Evolutionary conservation across 345 rosid genomes (phyloP).

Genomic region (Conringia planisiliqua): DNA sequence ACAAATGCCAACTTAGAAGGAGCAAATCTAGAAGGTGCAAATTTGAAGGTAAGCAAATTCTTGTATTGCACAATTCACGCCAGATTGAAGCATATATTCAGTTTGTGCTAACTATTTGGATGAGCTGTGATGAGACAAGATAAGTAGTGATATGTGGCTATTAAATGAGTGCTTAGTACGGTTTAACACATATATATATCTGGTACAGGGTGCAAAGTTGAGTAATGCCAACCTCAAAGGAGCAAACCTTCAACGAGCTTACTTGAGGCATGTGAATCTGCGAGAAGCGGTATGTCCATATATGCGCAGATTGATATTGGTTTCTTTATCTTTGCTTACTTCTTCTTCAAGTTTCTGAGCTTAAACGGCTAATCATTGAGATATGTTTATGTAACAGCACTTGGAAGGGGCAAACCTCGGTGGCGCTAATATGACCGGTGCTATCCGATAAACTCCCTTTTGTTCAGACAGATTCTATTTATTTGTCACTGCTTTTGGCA

Average conservation of each 20-base stretch:
- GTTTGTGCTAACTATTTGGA: not conserved
- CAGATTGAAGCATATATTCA: not conserved
- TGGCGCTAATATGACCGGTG: constrained; percentile 80
- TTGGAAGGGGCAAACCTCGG: constrained; percentile 89
- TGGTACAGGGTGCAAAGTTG: constrained; percentile 80
- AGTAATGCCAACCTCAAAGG: constrained; percentile 78
- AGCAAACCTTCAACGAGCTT: constrained; percentile 93
- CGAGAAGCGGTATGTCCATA: constrained; percentile 64
- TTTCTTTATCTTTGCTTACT: not conserved
- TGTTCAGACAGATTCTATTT: constrained; percentile 5
- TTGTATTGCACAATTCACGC: not conserved
- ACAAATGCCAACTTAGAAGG: constrained; percentile 95
- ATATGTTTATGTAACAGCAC: constrained; percentile 43
- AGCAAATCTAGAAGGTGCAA: constrained; percentile 93
- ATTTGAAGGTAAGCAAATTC: constrained; percentile 63
- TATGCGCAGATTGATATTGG: not conserved
- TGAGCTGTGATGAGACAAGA: not conserved
- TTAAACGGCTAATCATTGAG: not conserved
- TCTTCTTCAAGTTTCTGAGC: not conserved
- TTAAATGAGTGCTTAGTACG: not conserved
- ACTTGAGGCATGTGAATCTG: constrained; percentile 80
- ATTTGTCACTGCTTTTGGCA: constrained; percentile 6
- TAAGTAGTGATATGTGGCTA: not conserved
- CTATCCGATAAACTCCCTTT: constrained; percentile 46
- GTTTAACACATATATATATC: not conserved